phyloP scores from a whole-genome alignment of 169 alveolate species.

The Amoebophrya sp. region DNA sequence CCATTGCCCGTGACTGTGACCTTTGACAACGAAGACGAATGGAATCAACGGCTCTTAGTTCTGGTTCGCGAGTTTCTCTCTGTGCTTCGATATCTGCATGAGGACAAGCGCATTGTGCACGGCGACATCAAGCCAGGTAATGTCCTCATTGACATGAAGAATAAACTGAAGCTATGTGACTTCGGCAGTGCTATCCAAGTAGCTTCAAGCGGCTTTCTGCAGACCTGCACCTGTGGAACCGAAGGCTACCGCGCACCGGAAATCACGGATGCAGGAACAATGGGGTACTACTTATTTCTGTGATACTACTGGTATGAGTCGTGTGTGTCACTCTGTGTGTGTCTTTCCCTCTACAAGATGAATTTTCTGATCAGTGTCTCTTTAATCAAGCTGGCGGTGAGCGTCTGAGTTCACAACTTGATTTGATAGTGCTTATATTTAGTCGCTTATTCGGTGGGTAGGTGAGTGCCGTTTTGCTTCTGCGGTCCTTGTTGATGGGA shows the following conservation, averaged over 20 bases:
- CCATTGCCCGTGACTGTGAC: not conserved
- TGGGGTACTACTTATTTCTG: not conserved
- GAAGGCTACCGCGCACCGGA: slow-evolving; percentile 12
- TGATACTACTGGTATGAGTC: no score
- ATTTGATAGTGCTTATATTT: no score
- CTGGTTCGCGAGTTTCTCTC: not conserved
- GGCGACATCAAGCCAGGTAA: not conserved
- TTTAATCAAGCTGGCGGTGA: no score
- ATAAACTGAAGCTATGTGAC: not conserved
- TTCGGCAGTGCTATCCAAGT: slow-evolving; percentile 19
- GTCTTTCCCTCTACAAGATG: no score
- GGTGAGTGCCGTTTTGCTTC: no score
- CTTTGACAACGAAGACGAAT: not conserved
- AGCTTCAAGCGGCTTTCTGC: not conserved
- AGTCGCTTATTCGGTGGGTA: no score
- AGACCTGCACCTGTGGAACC: not conserved
- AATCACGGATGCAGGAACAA: not conserved
- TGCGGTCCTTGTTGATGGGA: not conserved
- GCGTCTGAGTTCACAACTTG: no score
- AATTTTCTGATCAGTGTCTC: no score
- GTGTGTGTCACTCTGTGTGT: no score
- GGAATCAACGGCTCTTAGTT: not conserved
- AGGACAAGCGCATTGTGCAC: not conserved
- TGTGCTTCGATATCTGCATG: not conserved
- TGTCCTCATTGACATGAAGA: not conserved